phyloP scores from a whole-genome alignment of 2,329 filamentous ascomycete genomes.

The Cercospora sp. region DNA sequence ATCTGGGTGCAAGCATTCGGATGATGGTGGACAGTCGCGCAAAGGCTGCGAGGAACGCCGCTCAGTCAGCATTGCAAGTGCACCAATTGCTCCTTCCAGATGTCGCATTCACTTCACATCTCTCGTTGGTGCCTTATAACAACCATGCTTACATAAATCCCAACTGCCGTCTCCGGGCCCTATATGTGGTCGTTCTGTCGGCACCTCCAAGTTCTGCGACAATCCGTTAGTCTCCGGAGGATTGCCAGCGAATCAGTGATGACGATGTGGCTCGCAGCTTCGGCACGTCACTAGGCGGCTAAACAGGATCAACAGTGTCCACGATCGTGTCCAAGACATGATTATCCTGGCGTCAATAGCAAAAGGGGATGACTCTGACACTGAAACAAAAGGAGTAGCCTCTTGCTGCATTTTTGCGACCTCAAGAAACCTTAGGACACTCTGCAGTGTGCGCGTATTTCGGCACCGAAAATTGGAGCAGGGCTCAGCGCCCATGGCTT shows the following conservation, averaged over 20 bases:
- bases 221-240: conserved; percentile 5
- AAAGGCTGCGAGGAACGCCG: background rate
- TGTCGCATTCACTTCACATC: too few relatives aligned
- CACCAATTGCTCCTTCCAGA: too few relatives aligned
- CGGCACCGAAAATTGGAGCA: background rate
- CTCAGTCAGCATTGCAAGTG: too few relatives aligned
- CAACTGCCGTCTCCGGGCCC: conserved; percentile 12
- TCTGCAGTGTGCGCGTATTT: background rate
- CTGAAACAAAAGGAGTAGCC: background rate
- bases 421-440: too few relatives aligned
- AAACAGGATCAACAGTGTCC: background rate
- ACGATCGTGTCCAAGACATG: background rate
- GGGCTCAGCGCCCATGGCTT: background rate
- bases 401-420: background rate
- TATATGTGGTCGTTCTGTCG: conserved; percentile 16
- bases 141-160: conserved; percentile 7
- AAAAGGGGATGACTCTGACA: background rate
- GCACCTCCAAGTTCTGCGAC: conserved; percentile 13
- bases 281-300: background rate
- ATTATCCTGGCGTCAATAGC: background rate
- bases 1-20: background rate
- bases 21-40: background rate
- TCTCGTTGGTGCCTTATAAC: background rate
- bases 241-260: conserved; percentile 2
- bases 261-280: background rate